A percentile compares a stretch with the other conserved stretches of the same genome.
Evolutionary conservation across 148 eudicot species (phyloP).

Genomic region (Amaranthus cruentus): DNA sequence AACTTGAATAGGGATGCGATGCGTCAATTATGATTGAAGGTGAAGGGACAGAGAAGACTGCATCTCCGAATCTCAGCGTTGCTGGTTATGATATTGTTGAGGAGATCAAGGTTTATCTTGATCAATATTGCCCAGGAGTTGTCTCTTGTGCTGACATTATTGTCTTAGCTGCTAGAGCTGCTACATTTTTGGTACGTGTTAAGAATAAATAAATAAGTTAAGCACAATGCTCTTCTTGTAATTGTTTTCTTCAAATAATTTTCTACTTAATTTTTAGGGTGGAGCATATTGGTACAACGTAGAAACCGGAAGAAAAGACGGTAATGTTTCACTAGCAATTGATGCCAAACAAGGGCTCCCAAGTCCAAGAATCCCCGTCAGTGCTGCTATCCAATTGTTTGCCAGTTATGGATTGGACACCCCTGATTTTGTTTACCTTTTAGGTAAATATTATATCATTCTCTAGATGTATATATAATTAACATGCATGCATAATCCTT

Average conservation of each 20-base stretch:
- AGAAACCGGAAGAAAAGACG: constrained; percentile 25
- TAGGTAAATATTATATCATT: constrained; percentile 7
- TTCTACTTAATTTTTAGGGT: constrained; percentile 5
- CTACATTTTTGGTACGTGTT: constrained; percentile 24
- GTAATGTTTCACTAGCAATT: constrained; percentile 12
- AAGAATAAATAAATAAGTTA: too few relatives aligned
- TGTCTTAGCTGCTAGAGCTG: constrained; percentile 38
- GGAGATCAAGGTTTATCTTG: constrained; percentile 38
- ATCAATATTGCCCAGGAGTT: constrained; percentile 38
- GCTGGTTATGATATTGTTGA: constrained; percentile 22
- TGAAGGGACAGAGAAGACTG: constrained; percentile 12
- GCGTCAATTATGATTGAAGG: constrained; percentile 25
- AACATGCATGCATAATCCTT: neutral
- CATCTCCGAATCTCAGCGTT: constrained; percentile 8
- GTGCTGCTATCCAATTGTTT: constrained; percentile 7
- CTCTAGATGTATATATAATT: neutral
- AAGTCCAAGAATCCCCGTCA: constrained; percentile 8
- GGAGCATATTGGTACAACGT: constrained; percentile 27
- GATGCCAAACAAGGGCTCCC: constrained; percentile 14
- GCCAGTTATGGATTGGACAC: constrained; percentile 1
- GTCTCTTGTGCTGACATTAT: constrained; percentile 62
- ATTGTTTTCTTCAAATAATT: too few relatives aligned
- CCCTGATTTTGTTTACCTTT: constrained; percentile 23
- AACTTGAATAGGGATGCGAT: constrained; percentile 18
- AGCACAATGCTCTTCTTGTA: too few relatives aligned